Base-by-base conservation (phyloP, 2,329 filamentous ascomycete species). In the Arthroderma uncinatum region DNA sequence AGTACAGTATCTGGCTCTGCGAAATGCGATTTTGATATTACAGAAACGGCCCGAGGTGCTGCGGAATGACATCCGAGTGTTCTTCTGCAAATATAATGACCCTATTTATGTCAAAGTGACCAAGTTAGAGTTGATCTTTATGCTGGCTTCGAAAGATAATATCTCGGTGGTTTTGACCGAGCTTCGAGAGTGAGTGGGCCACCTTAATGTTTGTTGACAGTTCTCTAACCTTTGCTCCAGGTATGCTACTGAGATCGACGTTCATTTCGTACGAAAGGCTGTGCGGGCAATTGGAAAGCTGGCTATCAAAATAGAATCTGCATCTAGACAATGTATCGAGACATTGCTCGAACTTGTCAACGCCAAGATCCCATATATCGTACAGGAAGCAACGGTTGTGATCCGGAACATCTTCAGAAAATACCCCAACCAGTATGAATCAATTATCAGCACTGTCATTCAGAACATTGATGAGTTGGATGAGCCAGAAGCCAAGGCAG, bases 21-120 rank as follows among this genome's bases (percentile, higher is more conserved):
- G 93, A 61, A 98, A 98, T 68, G 93, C 93, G 0, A 79, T 98
- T 1, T 78, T 98, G 12, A 98, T 98, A 64, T 77, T 98, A 55
- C 93, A 98, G 71, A 81, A 92, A 65, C 81, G 92, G 57, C 93
- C 93, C 0, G 93, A 97, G 67, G 92, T 98, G 7, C 74, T 98
- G 56, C 83, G 90, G 62, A 97, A 96, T 72, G 93, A 98, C 71
- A 97, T 98, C 61, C 84, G 93, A 50, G 93, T 98, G 33, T 98
- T 98, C 75, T 98, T 98, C 74, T 98, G 93, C 83, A 98, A 98
- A 78, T 98, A 98, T 74, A 98, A 98, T 71, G 93, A 98, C 68
- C 93, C 93, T 0, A 98, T 98, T 62, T 98, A 97, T 70, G 93
- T 98, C 74, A 98, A 98, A 73, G 93, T 98, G 54, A 98, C 93